Percentiles rank a stretch among this genome's conserved stretches.
phyloP scores from a whole-genome alignment of 805 yeast species.

The Yamadazyma philogaea region DNA sequence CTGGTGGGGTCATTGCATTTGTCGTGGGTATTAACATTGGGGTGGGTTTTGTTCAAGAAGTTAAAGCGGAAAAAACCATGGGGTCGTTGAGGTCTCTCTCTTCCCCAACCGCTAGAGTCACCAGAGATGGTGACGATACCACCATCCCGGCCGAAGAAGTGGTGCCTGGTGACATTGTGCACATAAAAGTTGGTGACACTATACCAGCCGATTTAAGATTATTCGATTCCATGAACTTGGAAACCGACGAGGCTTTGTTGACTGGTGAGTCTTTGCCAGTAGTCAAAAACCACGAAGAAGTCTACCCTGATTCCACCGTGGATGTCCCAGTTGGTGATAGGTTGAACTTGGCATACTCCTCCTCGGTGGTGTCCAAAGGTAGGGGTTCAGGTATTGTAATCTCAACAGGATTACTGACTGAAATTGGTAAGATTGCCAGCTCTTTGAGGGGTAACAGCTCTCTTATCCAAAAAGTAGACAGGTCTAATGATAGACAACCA shows the following conservation, averaged over 20 bases:
- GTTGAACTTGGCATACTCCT: slow-evolving; percentile 31
- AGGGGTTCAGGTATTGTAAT: slow-evolving; percentile 40
- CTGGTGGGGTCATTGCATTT: slow-evolving; percentile 45
- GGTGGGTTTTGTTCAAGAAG: slow-evolving; percentile 51
- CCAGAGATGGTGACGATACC: slow-evolving; percentile 38
- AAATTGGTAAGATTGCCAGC: slow-evolving; percentile 40
- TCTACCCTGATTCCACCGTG: slow-evolving; percentile 35
- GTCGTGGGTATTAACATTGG: slow-evolving; percentile 45
- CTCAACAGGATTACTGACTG: slow-evolving; percentile 38
- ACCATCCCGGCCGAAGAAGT: slow-evolving; percentile 41
- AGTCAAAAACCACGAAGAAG: slow-evolving; percentile 28
- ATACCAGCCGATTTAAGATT: slow-evolving; percentile 44
- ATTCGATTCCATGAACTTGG: slow-evolving; percentile 33
- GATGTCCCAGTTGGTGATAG: slow-evolving; percentile 39
- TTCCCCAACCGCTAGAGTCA: slow-evolving; percentile 45
- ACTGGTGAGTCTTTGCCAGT: slow-evolving; percentile 41
- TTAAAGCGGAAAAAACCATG: slow-evolving; percentile 50
- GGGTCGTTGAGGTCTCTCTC: slow-evolving; percentile 46
- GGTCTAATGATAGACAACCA: slow-evolving; percentile 33
- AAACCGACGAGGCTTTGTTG: slow-evolving; percentile 43
- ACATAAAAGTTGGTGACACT: slow-evolving; percentile 40
- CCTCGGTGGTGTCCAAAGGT: slow-evolving; percentile 42
- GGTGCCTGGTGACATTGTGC: slow-evolving; percentile 44
- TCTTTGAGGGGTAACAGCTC: slow-evolving; percentile 26
- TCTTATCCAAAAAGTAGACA: slow-evolving; percentile 32